These are phyloP conservation scores for Tuctoria greenei DNA, from an alignment of 176 grass and related monocot genomes.

Conservation along the genomic window DNA sequence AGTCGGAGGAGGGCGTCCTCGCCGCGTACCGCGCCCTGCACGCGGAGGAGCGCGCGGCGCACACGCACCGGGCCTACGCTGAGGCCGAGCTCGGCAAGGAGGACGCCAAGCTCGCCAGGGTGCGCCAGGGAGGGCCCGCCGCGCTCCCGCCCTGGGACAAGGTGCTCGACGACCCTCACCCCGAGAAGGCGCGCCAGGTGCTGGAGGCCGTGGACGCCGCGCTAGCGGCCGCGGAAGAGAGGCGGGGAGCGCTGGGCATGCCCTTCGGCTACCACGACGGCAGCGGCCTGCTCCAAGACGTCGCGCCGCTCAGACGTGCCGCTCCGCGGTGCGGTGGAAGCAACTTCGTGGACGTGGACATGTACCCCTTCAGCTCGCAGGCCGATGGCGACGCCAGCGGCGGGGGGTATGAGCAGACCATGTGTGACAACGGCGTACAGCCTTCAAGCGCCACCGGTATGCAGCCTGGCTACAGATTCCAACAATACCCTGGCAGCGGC, in stretches of 20 bases:
- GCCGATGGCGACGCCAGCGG: too few species aligned
- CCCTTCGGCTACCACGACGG: background rate
- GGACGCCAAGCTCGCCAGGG: slow-evolving; percentile 35
- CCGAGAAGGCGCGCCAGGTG: background rate
- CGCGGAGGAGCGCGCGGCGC: slow-evolving; percentile 10
- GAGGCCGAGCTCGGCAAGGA: slow-evolving; percentile 13
- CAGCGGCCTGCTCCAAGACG: background rate
- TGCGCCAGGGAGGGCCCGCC: background rate
- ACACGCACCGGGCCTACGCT: slow-evolving; percentile 28
- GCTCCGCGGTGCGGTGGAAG: background rate
- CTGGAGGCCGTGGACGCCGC: slow-evolving; percentile 18
- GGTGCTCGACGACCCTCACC: slow-evolving; percentile 17
- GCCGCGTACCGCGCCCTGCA: slow-evolving; percentile 21
- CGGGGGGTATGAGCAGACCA: background rate
- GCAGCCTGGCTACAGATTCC: background rate
- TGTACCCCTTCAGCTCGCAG: background rate
- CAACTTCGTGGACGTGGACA: background rate
- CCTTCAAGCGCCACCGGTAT: too few species aligned
- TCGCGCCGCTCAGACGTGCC: background rate
- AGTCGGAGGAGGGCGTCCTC: slow-evolving; percentile 36
- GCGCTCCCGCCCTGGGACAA: slow-evolving; percentile 19
- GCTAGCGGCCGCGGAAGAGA: background rate
- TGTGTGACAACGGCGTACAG: background rate
- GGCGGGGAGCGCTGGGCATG: slow-evolving; percentile 1
- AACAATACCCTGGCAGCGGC: background rate